Base-by-base conservation (phyloP, 2,329 filamentous ascomycete genomes). In the Alternaria incomplexa region DNA sequence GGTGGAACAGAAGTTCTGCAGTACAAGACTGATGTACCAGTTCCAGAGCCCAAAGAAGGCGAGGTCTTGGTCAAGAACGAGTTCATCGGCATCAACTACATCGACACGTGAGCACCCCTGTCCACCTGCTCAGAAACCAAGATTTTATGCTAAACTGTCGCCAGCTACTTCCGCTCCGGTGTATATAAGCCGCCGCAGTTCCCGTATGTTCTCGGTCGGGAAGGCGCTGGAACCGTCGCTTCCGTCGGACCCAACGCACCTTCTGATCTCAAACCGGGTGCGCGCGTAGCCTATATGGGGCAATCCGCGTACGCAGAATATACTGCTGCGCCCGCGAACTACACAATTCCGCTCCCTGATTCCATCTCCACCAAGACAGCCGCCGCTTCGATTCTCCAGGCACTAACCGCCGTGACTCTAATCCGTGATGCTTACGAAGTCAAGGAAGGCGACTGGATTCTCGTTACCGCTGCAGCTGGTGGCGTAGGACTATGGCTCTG, bases 401-500 rank as follows among this genome's bases (percentile, higher is more conserved):
- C 92, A 2, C 83, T 97, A 40, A 97, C 93, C 2, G 93, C 93
- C 0, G 84, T 96, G 70, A 92, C 92, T 0, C 85, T 97, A 28
- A 87, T 93, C 62, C 88, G 90, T 60, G 93, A 97, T 77, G 88
- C 91, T 5, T 85, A 91, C 67, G 74, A 84, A 1, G 92, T 95
- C 7, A 84, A 93, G 77, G 85, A 88, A 68, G 92, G 90, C 1
- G 92, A 96, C 70, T 96, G 91, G 89, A 85, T 93, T 0, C 87
- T 97, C 3, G 88, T 97, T 15, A 93, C 96, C 71, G 93, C 93
- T 0, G 93, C 93, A 0, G 93, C 93, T 0, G 93, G 93, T 15
- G 93, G 93, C 15, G 92, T 93, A 3, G 79, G 79, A 0, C 82
- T 90, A 46, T 87, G 92, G 80, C 85, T 97, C 26, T 89, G 88